Evolutionary conservation across 345 rosid genomes (phyloP), one percentile per base, ranked within the genome.

Genomic region (Populus tremula): DNA sequence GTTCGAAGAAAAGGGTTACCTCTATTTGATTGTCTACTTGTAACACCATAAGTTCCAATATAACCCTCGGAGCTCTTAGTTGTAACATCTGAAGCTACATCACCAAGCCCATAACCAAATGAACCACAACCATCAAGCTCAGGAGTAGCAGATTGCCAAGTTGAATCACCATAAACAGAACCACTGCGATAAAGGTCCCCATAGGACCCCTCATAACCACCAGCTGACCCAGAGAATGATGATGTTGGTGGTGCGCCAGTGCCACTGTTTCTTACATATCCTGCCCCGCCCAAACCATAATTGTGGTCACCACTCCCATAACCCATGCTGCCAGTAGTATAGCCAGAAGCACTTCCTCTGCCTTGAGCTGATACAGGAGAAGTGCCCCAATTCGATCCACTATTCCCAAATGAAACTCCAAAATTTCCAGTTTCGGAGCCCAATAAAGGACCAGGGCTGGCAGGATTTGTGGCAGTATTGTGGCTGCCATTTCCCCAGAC

Each of bases 401-500:
- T 89, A 80, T 85, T 91, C 80, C 95, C 97, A 74, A 83, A 84
- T 8, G 92, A 88, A 71, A 80, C 87, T 70, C 93, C 91, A 56
- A 87, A 87, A 78, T 79, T 90, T 78, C 90, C 89, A 71, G 80
- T 87, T 31, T 91, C 91, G 59, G 88, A 79, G 43, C 90, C 80
- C 76, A 90, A 38, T 73, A 83, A 85, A 71, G 84, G 76, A 83
- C 88, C 84, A 47, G 88, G 78, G 69, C 80, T 87, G 65, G 87
- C 84, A 65, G 87, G 83, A 78, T 85, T 85, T n/a, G 83, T 21
- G 23, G 77, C 82, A 81, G 69, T 78, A 70, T 66, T 82, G 61
- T 87, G 85, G 70, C 89, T 81, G 67, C 92, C 90, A 86, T 84
- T 92, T 86, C 94, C 98, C 98, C 98, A 93, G 65, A 93, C 86